Conservation (phyloP, 192 early-diverging fungal species). For the Coemansia sp. region DNA sequence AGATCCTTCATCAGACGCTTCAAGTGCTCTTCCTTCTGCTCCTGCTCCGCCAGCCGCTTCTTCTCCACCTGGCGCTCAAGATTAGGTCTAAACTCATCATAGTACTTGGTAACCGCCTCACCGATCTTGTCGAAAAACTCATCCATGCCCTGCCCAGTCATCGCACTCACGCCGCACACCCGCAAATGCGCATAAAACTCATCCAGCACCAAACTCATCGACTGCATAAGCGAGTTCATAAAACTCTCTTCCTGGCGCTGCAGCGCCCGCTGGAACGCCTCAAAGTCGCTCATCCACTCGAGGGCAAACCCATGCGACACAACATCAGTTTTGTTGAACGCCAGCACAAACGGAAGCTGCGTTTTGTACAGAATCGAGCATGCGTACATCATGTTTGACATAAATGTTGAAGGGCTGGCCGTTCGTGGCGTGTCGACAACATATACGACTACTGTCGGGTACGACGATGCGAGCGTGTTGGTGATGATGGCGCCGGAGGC, state of each 20-base stretch:
- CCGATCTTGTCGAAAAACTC: constrained; percentile 82
- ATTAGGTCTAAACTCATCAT: constrained; percentile 83
- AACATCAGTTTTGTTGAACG: constrained; percentile 97
- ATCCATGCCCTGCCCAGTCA: constrained; percentile 90
- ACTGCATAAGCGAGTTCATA: constrained; percentile 90
- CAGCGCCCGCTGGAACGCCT: constrained; percentile 86
- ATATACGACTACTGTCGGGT: constrained; percentile 89
- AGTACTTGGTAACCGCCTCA: constrained; percentile 81
- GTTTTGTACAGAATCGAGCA: constrained; percentile 97
- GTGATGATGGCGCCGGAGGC: constrained; percentile 96
- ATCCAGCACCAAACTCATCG: constrained; percentile 95
- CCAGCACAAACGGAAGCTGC: constrained; percentile 90
- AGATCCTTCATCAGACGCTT: constrained; percentile 87
- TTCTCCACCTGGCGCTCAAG: constrained; percentile 72
- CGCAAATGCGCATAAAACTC: constrained; percentile 89
- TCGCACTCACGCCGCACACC: constrained; percentile 85
- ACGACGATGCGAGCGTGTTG: constrained; percentile 84
- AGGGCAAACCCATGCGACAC: constrained; percentile 86
- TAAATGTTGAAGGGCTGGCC: constrained; percentile 89
- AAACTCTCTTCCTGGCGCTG: constrained; percentile 72
- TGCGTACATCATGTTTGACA: constrained; percentile 99
- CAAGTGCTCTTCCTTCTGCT: constrained; percentile 70
- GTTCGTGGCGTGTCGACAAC: constrained; percentile 96
- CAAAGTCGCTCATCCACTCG: constrained; percentile 97
- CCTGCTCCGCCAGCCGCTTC: constrained; percentile 61